These are phyloP conservation scores for Ganoderma boninense DNA, from an alignment of 1,284 basidiomycete species.

Conservation along the genomic window DNA sequence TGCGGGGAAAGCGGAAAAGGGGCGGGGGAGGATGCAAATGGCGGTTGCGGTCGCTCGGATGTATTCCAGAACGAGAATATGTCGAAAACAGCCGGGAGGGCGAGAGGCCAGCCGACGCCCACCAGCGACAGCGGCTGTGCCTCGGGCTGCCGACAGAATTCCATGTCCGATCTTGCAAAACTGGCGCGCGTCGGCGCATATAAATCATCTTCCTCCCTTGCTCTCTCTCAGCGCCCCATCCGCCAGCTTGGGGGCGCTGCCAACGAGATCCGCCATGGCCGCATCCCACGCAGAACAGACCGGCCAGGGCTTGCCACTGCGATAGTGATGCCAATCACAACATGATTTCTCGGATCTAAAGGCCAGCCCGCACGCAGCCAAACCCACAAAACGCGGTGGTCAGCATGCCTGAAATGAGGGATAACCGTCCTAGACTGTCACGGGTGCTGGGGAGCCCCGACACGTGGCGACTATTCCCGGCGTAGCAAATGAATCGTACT, in stretches of 20 bases:
- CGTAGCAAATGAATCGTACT: slow-evolving; percentile 44
- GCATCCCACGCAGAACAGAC: not conserved
- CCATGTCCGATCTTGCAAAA: not conserved
- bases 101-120: not conserved
- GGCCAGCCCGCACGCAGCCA: not conserved
- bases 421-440: not conserved
- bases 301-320: not conserved
- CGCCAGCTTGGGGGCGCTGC: not conserved
- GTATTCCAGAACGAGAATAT: not conserved
- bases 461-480: slow-evolving; percentile 13
- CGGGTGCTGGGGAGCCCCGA: slow-evolving; percentile 8
- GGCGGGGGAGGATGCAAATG: not conserved
- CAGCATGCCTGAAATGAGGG: slow-evolving; percentile 1
- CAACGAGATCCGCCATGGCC: not conserved
- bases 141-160: slow-evolving; percentile 11
- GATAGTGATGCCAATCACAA: slow-evolving; percentile 41
- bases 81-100: not conserved
- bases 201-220: not conserved
- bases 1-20: not conserved
- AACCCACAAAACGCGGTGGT: not conserved
- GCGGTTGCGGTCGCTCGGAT: not conserved
- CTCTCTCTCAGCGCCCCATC: not conserved
- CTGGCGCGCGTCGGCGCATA: slow-evolving; percentile 8
- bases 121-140: slow-evolving; percentile 1
- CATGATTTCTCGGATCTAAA: slow-evolving; percentile 63